These are phyloP conservation scores for Sugiyamaella xylanicola DNA, from an alignment of 1,139 yeast species.

Conservation along the genomic window DNA sequence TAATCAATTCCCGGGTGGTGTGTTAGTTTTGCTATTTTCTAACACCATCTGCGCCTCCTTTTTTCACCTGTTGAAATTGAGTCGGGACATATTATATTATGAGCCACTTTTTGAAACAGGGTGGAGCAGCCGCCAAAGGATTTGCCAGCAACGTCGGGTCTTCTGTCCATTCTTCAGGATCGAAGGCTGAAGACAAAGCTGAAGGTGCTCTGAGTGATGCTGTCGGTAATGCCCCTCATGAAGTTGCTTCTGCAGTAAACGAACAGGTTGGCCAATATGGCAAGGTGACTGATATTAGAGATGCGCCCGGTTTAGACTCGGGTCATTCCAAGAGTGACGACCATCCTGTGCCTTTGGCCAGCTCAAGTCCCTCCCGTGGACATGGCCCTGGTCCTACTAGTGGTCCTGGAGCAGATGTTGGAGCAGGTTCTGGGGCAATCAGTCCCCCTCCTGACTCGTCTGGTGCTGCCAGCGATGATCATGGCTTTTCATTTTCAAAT, in stretches of 20 bases:
- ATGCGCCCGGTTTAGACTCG: constrained; percentile 14
- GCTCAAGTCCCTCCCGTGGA: constrained; percentile 7
- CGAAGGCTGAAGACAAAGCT: constrained; percentile 1
- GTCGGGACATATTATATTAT: not conserved
- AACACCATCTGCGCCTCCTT: not conserved
- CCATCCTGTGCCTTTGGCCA: constrained; percentile 9
- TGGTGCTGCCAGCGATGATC: constrained; percentile 5
- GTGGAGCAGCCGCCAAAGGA: constrained; percentile 3
- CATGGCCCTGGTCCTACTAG: not conserved
- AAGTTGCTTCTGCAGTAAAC: constrained; percentile 15
- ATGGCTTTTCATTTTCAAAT: constrained; percentile 16
- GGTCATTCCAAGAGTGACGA: not conserved
- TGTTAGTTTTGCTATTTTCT: not conserved
- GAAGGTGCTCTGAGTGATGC: constrained; percentile 32
- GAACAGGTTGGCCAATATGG: constrained; percentile 18
- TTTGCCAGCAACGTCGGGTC: constrained; percentile 1
- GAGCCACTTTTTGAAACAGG: constrained; percentile 2
- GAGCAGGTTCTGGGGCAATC: not conserved
- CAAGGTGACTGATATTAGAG: constrained; percentile 13
- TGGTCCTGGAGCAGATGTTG: not conserved
- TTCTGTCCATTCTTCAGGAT: not conserved
- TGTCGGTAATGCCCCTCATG: constrained; percentile 26
- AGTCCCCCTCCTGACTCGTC: constrained; percentile 5
- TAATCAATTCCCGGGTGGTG: too few relatives aligned
- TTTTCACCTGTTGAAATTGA: not conserved